Conservation (phyloP, 495 filamentous ascomycete genomes). For the Xeromyces bisporus region DNA sequence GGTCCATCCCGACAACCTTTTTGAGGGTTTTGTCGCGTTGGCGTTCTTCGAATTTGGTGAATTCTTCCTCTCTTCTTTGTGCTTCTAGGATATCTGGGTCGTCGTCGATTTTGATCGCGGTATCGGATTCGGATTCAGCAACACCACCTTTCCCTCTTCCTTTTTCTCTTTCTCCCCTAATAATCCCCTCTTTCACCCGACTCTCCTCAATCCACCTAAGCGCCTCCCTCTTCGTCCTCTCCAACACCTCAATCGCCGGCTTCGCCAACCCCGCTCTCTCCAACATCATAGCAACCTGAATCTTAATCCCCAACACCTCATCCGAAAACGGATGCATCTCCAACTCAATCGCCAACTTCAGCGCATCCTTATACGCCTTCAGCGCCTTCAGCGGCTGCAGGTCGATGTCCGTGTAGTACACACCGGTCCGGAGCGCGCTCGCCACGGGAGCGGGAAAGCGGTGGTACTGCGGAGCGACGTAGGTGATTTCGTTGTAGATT, state of each 20-base stretch:
- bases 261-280: constrained; percentile 52
- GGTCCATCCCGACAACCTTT: constrained; percentile 53
- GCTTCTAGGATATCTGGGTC: constrained; percentile 16
- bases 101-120: constrained; percentile 12
- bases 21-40: constrained; percentile 53
- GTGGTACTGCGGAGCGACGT: constrained; percentile 46
- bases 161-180: constrained; percentile 6
- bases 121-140: constrained; percentile 4
- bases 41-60: constrained; percentile 31
- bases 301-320: constrained; percentile 76
- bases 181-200: constrained; percentile 14
- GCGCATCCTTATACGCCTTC: constrained; percentile 62
- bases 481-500: constrained; percentile 46
- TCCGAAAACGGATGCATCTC: constrained; percentile 76
- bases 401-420: constrained; percentile 69
- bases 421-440: constrained; percentile 60
- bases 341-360: constrained; percentile 49
- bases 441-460: constrained; percentile 69
- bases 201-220: constrained; percentile 37
- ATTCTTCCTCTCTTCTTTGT: constrained; percentile 11
- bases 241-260: constrained; percentile 55
- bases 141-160: constrained; percentile 11
- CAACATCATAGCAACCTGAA: constrained; percentile 60
- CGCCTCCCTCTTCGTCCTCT: constrained; percentile 36
- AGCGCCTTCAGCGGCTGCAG: constrained; percentile 56